Evolutionary conservation across 768 basidiomycete species (phyloP), one percentile per base, ranked within the genome.

Genomic region (Termitomyces sp.): DNA sequence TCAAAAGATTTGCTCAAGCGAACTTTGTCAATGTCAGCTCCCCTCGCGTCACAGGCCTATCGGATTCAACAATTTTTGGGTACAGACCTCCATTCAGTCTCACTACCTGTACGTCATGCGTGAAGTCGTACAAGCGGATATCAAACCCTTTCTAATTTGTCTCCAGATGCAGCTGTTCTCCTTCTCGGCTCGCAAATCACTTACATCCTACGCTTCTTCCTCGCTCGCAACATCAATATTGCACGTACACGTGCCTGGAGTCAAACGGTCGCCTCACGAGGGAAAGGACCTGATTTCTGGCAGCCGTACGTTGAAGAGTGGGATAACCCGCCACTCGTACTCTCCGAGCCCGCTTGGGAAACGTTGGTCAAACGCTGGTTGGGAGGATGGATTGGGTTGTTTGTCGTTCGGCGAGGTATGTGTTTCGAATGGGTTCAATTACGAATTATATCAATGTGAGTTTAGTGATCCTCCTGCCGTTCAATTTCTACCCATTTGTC

Each of bases 281-380:
- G 87, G 12, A 96, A 96, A 61, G 84, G 86, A 0, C 72, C 78
- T 0, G 84, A 89, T 9, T 96, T 95, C 72, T 98, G 92, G 91
- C 76, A 79, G 55, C 82, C 84, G 0, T 92, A 91, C 56, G 82
- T 89, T 0, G 88, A 94, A 64, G 91, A 93, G 68, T 90, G 88
- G 88, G 78, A 84, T 23, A 64, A 71, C 2, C 88, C 89, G 0
- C 85, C 82, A 0, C 60, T 61, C 0, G 67, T 79, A 5, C 60
- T 69, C 11, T 23, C 57, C 42, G 63, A 70, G 35, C 61, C 70
- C n/a, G 56, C 58, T 54, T 60, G 63, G 61, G 63, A 69, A 53
- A 64, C 58, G 15, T 62, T 68, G 15, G 50, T 70, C 49, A 63
- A 70, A 41, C 67, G 68, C 51, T 71, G 65, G 66, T 60, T 76